Evolutionary conservation across 176 grass and related monocot species (phyloP).

Genomic region (Microstegium vimineum): DNA sequence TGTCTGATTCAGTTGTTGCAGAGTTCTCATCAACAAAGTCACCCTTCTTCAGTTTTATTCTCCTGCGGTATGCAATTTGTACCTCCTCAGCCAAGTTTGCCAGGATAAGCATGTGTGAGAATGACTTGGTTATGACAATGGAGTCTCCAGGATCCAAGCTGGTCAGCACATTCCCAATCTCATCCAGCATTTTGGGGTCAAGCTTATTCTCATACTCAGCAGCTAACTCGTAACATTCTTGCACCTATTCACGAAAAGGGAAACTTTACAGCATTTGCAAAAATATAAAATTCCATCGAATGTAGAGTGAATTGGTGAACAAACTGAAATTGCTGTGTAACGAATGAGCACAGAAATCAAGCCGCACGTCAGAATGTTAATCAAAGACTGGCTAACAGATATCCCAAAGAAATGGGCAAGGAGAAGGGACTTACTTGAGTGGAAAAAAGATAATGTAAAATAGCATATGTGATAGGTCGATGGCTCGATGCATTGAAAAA

Average conservation of each 20-base stretch:
- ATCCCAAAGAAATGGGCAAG: not conserved
- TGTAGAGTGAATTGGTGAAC: not conserved
- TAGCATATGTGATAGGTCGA: not conserved
- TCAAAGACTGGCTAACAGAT: not conserved
- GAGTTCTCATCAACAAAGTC: conserved; percentile 93
- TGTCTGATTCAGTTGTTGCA: conserved; percentile 81
- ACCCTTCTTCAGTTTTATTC: conserved; percentile 82
- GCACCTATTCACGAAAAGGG: conserved; percentile 51
- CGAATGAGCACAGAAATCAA: not conserved
- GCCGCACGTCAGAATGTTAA: not conserved
- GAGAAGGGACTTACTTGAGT: not conserved
- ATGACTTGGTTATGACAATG: conserved; percentile 76
- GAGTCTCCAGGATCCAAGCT: conserved; percentile 80
- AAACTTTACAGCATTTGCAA: not conserved
- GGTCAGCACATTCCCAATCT: conserved; percentile 66
- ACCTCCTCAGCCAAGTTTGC: conserved; percentile 96
- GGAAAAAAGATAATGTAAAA: not conserved
- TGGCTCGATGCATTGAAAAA: not conserved
- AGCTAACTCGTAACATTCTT: conserved; percentile 92
- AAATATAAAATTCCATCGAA: not conserved
- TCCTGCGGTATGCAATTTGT: conserved; percentile 84
- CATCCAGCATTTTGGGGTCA: conserved; percentile 63
- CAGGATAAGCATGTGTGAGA: conserved; percentile 95
- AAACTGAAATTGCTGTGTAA: not conserved
- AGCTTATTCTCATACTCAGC: conserved; percentile 75